Percentiles rank a stretch among this genome's conserved stretches.
Conservation (phyloP, 768 basidiomycete species). For the Russula sp. region DNA sequence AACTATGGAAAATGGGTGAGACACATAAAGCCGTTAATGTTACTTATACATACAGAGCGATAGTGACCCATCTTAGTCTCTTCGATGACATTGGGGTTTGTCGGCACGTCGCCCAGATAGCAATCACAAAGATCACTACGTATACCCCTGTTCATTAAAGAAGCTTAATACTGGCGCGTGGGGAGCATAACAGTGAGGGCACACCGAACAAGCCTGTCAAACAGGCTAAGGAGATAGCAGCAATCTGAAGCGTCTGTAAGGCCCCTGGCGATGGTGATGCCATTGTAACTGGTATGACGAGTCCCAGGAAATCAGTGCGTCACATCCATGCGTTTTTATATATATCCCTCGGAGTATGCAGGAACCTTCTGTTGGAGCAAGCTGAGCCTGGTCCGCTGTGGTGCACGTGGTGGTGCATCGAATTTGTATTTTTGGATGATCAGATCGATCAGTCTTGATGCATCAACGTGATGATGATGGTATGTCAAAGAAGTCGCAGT, state of each 20-base stretch:
- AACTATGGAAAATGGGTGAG: slow-evolving; percentile 25
- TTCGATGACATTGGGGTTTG: slow-evolving; percentile 9
- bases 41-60: slow-evolving; percentile 27
- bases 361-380: background rate
- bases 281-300: background rate
- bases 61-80: slow-evolving; percentile 29
- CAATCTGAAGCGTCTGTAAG: slow-evolving; percentile 25
- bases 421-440: background rate
- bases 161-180: background rate
- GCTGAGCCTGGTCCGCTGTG: background rate
- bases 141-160: slow-evolving; percentile 30
- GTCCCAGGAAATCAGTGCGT: background rate
- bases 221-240: slow-evolving; percentile 25
- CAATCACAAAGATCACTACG: slow-evolving; percentile 30
- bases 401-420: background rate
- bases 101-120: slow-evolving; percentile 31
- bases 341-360: too few relatives aligned
- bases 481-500: too few relatives aligned
- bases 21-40: slow-evolving; percentile 30
- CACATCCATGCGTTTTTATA: background rate
- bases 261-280: background rate
- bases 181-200: background rate
- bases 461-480: too few relatives aligned
- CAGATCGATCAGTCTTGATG: too few relatives aligned
- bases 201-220: slow-evolving; percentile 30